Base-by-base conservation (phyloP, 148 eudicot species). In the Rhododendron kiyosumense region DNA sequence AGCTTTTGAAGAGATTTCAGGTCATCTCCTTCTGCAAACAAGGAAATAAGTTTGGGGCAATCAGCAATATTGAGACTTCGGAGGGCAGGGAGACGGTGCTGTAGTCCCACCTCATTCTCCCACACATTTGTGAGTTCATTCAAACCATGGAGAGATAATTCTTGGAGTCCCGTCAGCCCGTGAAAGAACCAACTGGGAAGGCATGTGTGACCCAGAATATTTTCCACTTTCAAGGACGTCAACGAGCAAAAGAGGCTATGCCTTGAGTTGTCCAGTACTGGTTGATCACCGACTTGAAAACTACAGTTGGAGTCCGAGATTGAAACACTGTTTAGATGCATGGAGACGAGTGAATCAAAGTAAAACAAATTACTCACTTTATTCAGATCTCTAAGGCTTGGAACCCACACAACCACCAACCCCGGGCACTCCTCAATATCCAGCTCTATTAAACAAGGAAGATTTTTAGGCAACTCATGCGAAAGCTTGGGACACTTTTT, bases 401-500 rank as follows among this genome's bases (percentile, higher is more conserved):
- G 28, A 41, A 5, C 13, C 24, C 26, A 24, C 0, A 24, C 49
- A 76, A 67, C 59, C 9, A 13, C 38, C 85, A 83, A 69, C 2
- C 12, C 7, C 11, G 74, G n/a, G 26, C 78, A 83, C 24, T 0
- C 2, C 5, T 10, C 8, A 4, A 83, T 83, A 18, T 83, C 63
- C 20, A 83, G 20, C 17, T 0, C 3, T 24, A 46, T 18, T 0
- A 83, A 54, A 0, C 57, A 1, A 4, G 85, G 85, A 65, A 83
- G 59, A 83, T 46, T 26, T 67, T 5, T 43, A 13, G 84, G 85
- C 57, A 83, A 45, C 59, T 20, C 69, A 0, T 48, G 73, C 32
- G 5, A 5, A 41, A 83, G 85, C 43, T 61, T 57, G 76, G 90
- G 85, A 28, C 88, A 88, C 0, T 51, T 36, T 32, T 20, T 38